Conservation (phyloP, 345 rosid genomes). For the Excoecaria agallocha region DNA sequence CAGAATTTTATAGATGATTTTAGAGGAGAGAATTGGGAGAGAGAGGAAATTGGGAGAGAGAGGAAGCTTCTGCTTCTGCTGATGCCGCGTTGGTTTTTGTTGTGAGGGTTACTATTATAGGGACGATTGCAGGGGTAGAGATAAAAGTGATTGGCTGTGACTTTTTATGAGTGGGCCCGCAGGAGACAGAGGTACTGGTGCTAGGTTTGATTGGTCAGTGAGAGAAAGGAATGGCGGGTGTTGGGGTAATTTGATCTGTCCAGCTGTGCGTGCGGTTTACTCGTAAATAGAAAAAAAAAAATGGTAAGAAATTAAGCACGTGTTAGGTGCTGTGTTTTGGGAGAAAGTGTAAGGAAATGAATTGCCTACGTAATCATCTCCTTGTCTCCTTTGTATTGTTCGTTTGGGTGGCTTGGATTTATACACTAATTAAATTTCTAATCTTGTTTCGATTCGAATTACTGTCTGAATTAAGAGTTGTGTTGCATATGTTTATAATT, state of each 20-base stretch:
- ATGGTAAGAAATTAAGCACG: constrained; percentile 2
- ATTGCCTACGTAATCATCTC: neutral
- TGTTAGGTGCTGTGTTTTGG: constrained; percentile 11
- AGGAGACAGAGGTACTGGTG: neutral
- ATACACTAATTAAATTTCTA: no score
- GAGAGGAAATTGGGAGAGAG: constrained; percentile 14
- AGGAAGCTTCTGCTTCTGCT: constrained; percentile 34
- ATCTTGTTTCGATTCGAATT: no score
- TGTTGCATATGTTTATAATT: no score
- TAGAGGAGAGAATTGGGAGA: neutral
- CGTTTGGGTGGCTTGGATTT: no score
- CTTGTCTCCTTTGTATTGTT: neutral
- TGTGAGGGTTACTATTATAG: neutral
- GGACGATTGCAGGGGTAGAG: neutral
- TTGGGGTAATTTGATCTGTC: neutral
- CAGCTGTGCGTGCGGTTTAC: constrained; percentile 2
- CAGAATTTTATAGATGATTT: neutral
- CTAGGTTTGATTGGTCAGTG: constrained; percentile 20
- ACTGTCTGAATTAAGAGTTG: no score
- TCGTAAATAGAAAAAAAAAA: neutral
- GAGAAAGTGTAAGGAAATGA: constrained; percentile 13
- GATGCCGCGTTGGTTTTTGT: constrained; percentile 15
- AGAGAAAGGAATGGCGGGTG: neutral
- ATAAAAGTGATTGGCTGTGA: constrained; percentile 25
- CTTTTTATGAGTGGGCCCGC: constrained; percentile 2